phyloP scores from a whole-genome alignment of 768 basidiomycete genomes.

The Rhizopogon vinicolor region DNA sequence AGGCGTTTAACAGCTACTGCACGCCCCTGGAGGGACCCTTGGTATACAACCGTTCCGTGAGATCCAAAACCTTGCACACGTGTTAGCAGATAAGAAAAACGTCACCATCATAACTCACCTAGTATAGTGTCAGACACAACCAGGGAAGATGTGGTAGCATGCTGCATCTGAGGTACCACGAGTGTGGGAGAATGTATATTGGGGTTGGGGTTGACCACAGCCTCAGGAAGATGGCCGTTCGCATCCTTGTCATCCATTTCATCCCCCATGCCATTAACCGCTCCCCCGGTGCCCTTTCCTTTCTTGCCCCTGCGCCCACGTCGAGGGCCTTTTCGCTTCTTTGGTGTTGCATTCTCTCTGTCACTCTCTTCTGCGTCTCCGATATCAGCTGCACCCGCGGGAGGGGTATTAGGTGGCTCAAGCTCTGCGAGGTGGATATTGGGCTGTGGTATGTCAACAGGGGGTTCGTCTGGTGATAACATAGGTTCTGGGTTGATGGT shows the following conservation, averaged over 20 bases:
- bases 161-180: constrained; percentile 20
- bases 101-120: constrained; percentile 41
- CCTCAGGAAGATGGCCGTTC: constrained; percentile 20
- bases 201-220: constrained; percentile 16
- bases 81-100: constrained; percentile 2
- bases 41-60: constrained; percentile 93
- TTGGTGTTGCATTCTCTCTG: constrained; percentile 46
- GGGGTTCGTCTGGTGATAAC: constrained; percentile 1
- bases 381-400: constrained; percentile 15
- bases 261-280: constrained; percentile 10
- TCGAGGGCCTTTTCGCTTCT: constrained; percentile 32
- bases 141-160: constrained; percentile 41
- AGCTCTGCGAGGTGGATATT: constrained; percentile 5
- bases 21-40: constrained; percentile 93
- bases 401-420: constrained; percentile 7
- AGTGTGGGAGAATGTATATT: constrained; percentile 15
- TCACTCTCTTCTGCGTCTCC: constrained; percentile 57
- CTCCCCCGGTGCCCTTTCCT: constrained; percentile 38
- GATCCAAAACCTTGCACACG: constrained; percentile 78
- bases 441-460: neutral
- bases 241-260: constrained; percentile 32
- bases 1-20: constrained; percentile 98
- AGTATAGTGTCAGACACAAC: constrained; percentile 71
- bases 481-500: neutral
- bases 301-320: constrained; percentile 44